These are phyloP conservation scores for Aphelidium insulamus DNA, from an alignment of 371 early-diverging fungal genomes.

Conservation along the genomic window DNA sequence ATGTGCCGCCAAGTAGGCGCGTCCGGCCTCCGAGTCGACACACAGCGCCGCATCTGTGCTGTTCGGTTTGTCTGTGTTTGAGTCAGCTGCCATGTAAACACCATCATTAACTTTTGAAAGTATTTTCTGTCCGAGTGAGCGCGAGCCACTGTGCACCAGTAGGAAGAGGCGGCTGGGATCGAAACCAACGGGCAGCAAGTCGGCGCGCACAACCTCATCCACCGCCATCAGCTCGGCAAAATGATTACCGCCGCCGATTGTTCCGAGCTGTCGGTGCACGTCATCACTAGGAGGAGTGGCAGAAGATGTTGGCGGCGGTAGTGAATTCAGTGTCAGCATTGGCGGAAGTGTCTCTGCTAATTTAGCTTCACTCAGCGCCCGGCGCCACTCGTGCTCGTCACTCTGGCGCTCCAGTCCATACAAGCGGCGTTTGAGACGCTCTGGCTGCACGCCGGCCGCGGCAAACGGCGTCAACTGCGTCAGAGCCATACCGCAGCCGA, in stretches of 20 bases:
- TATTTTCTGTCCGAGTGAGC: constrained; percentile 19
- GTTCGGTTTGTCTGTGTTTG: constrained; percentile 8
- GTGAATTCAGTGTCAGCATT: too few relatives aligned
- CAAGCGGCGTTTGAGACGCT: constrained; percentile 9
- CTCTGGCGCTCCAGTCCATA: constrained; percentile 14
- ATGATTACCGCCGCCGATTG: constrained; percentile 29
- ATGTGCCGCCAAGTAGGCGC: constrained; percentile 14
- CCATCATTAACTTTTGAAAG: too few relatives aligned
- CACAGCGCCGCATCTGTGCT: too few relatives aligned
- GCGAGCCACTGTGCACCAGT: constrained; percentile 22
- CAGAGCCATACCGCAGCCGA: constrained; percentile 30
- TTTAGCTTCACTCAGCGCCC: constrained; percentile 7
- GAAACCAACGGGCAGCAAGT: constrained; percentile 7
- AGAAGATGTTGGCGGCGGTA: too few relatives aligned
- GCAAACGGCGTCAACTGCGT: constrained; percentile 12
- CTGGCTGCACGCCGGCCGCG: constrained; percentile 6
- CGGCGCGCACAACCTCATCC: constrained; percentile 11
- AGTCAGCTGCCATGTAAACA: too few relatives aligned
- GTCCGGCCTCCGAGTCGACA: constrained; percentile 4
- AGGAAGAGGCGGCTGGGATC: constrained; percentile 8
- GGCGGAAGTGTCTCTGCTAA: constrained; percentile 6
- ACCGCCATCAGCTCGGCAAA: constrained; percentile 27
- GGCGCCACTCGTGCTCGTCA: constrained; percentile 12
- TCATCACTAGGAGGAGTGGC: too few relatives aligned
- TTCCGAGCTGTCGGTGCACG: constrained; percentile 14